These are phyloP conservation scores for Trypanosoma cruzi DNA, from an alignment of 208 protist species.

Conservation along the genomic window DNA sequence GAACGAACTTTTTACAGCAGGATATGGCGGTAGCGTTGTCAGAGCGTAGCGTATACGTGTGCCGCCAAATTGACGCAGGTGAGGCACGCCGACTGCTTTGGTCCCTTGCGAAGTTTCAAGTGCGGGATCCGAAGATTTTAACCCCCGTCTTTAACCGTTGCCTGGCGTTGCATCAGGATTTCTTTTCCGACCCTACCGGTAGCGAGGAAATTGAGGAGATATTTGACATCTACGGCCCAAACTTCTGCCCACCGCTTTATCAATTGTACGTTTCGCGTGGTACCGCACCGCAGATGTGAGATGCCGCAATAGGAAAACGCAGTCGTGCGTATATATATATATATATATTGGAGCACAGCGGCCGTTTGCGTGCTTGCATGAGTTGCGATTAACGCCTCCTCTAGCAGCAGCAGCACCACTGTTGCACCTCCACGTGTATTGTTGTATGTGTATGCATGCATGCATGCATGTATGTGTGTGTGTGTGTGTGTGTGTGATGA, in stretches of 20 bases:
- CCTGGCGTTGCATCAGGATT: constrained; percentile 88
- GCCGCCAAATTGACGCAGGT: constrained; percentile 81
- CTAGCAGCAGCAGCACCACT: not conserved
- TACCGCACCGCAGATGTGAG: constrained; percentile 26
- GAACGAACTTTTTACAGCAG: constrained; percentile 89
- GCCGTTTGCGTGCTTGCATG: not conserved
- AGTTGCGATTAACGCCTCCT: no score
- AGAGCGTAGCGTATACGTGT: constrained; percentile 83
- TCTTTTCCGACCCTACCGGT: constrained; percentile 89
- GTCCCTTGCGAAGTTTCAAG: constrained; percentile 89
- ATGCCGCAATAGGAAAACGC: not conserved
- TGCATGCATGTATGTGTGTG: not conserved
- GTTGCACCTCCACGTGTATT: not conserved
- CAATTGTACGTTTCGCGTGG: constrained; percentile 89
- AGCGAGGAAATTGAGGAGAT: constrained; percentile 93
- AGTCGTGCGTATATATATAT: not conserved
- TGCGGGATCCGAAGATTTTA: constrained; percentile 83
- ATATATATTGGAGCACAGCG: not conserved
- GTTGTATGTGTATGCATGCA: not conserved
- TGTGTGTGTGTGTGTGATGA: not conserved
- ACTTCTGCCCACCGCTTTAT: constrained; percentile 86
- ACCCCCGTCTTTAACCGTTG: constrained; percentile 87
- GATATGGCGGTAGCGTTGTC: constrained; percentile 89
- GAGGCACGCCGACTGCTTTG: constrained; percentile 84
- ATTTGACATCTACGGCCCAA: constrained; percentile 87